Conservation (phyloP, 106 monocot species). For the Agapanthus africanus region DNA sequence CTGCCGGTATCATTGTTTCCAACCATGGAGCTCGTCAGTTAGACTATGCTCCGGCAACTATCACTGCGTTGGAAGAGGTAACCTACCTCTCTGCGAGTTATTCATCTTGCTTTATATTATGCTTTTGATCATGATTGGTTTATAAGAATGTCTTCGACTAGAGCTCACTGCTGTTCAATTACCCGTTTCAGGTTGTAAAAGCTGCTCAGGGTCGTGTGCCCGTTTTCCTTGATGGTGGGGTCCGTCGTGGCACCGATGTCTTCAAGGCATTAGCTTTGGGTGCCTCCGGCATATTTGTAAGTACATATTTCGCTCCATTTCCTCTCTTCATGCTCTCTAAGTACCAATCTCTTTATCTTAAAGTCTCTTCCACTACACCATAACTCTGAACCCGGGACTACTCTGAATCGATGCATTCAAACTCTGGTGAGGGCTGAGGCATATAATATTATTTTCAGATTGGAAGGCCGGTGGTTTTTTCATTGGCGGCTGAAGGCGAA, state of each 20-base stretch:
- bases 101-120: too few relatives aligned
- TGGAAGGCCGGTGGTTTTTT: constrained; percentile 81
- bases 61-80: constrained; percentile 68
- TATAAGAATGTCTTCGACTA: too few relatives aligned
- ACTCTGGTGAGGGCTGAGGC: too few relatives aligned
- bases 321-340: neutral
- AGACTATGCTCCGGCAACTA: constrained; percentile 64
- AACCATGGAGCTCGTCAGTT: constrained; percentile 84
- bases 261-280: constrained; percentile 94
- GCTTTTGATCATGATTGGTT: too few relatives aligned
- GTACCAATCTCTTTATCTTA: neutral
- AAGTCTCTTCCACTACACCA: too few relatives aligned
- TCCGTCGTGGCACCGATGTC: constrained; percentile 88
- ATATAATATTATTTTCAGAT: constrained; percentile 41
- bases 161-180: neutral
- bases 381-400: too few relatives aligned
- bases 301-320: constrained; percentile 9
- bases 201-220: constrained; percentile 54
- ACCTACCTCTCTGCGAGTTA: too few relatives aligned
- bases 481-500: constrained; percentile 84
- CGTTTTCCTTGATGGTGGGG: constrained; percentile 80
- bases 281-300: constrained; percentile 85
- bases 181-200: constrained; percentile 48
- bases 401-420: too few relatives aligned
- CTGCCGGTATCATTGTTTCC: constrained; percentile 66